Base-by-base conservation (phyloP, 2,329 filamentous ascomycete species). In the Clonostachys sp. region DNA sequence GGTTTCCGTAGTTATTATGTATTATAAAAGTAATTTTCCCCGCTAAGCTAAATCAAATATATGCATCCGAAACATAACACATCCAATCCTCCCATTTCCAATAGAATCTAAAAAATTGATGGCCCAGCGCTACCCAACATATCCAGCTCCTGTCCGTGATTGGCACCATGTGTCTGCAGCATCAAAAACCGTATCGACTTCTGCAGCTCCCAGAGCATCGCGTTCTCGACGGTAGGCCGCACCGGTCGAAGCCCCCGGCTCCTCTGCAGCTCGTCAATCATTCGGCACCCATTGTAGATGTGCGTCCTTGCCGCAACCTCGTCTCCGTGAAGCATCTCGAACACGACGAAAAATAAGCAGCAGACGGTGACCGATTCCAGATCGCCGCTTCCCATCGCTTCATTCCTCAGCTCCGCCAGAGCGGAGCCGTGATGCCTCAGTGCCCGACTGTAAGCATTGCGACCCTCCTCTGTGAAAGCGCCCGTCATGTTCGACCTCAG, bases 271-370 rank as follows among this genome's bases (percentile, higher is more conserved):
- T 66, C 65, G 38, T 63, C 59, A 16, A 68, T 54, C 50, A 72
- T 63, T 48, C 55, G 58, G 47, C 66, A 61, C 2, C 68, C 68
- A 46, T 62, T 64, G 42, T 55, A 58, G 42, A 69, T 56, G 50
- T 71, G 68, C 8, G 58, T 53, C 13, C 67, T 55, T 1, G 66
- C 66, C 1, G 60, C 61, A 17, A 55, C 53, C 10, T 54, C 53
- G 48, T 70, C 67, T 18, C 62, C 64, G 49, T 71, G 66, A 38
- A 68, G 47, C 3, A 59, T 57, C 46, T 69, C 66, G 45, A 70
- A 68, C 45, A 65, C 58, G 46, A 63, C 58, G 51, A 69, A 68
- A 40, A 70, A 59, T 43, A 70, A 56, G 46, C 61, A 67, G 47
- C 64, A 63, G 4, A 68, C 45, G 10, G 67, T 58, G 2, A 64